Percentiles rank a stretch among this genome's conserved stretches.
These are phyloP conservation scores for Verticillium nonalfalfae DNA, from an alignment of 2,329 filamentous ascomycete genomes.

Conservation along the genomic window DNA sequence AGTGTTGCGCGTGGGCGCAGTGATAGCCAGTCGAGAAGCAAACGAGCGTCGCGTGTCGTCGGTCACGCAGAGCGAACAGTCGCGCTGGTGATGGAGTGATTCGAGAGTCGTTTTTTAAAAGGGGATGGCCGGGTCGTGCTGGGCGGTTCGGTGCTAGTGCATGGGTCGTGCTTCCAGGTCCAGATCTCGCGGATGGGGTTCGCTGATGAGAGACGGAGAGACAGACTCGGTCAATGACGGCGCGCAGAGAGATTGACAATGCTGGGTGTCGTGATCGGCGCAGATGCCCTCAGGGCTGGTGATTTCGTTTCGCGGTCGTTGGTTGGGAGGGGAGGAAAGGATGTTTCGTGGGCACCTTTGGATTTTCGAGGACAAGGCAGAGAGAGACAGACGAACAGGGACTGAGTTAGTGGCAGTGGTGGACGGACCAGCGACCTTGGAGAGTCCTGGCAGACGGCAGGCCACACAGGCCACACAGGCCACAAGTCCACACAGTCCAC, in stretches of 20 bases:
- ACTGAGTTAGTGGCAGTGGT: background rate
- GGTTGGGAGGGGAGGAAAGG: background rate
- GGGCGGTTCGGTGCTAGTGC: background rate
- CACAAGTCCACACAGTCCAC: background rate
- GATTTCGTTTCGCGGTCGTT: background rate
- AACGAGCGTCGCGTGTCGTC: constrained; percentile 7
- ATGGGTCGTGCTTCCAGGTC: background rate
- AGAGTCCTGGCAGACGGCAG: background rate
- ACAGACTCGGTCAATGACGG: background rate
- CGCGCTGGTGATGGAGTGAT: background rate
- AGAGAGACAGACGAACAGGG: background rate
- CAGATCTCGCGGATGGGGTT: background rate
- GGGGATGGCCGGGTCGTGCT: background rate
- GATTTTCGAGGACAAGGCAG: background rate
- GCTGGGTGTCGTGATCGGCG: background rate
- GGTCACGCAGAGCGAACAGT: background rate
- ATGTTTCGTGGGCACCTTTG: background rate
- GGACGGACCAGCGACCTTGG: background rate
- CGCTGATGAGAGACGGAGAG: background rate
- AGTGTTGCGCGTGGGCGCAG: constrained; percentile 2
- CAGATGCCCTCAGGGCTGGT: background rate
- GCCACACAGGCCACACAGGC: too few species aligned
- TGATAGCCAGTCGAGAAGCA: background rate
- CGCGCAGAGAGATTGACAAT: background rate
- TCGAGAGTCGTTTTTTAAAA: background rate